phyloP scores from a whole-genome alignment of 805 yeast genomes.

The Kuraishia molischiana region DNA sequence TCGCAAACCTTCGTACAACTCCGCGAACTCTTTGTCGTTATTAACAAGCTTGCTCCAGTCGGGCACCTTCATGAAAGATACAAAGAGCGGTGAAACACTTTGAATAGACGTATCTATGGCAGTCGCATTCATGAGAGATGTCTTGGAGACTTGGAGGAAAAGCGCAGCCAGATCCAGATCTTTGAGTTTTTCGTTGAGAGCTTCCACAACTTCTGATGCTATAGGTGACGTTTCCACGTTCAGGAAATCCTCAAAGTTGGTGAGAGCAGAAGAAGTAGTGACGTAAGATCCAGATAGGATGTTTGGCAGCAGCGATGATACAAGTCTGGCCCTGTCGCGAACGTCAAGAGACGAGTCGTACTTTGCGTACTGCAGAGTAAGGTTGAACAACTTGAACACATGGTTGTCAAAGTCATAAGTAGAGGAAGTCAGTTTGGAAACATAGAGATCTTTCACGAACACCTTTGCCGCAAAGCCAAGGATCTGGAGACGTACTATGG shows the following conservation, averaged over 20 bases:
- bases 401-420: constrained; percentile 25
- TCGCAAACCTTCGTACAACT: constrained; percentile 18
- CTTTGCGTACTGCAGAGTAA: constrained; percentile 52
- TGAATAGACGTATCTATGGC: too few relatives aligned
- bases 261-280: constrained; percentile 7
- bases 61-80: neutral
- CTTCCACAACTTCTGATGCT: neutral
- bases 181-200: constrained; percentile 9
- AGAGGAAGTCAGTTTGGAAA: constrained; percentile 15
- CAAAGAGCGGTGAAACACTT: neutral
- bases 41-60: neutral
- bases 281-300: constrained; percentile 23
- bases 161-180: constrained; percentile 18
- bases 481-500: constrained; percentile 58
- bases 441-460: constrained; percentile 43
- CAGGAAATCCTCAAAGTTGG: constrained; percentile 11
- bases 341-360: constrained; percentile 71
- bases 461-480: constrained; percentile 69
- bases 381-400: constrained; percentile 44
- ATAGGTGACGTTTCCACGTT: constrained; percentile 7
- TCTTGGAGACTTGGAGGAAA: constrained; percentile 18
- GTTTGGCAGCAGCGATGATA: constrained; percentile 47
- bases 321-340: constrained; percentile 76
- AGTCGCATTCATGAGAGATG: constrained; percentile 14
- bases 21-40: constrained; percentile 8